A percentile compares a stretch with the other conserved stretches of the same genome.
Conservation (phyloP, 2,329 filamentous ascomycete species). For the Hirsutella minnesotensis region DNA sequence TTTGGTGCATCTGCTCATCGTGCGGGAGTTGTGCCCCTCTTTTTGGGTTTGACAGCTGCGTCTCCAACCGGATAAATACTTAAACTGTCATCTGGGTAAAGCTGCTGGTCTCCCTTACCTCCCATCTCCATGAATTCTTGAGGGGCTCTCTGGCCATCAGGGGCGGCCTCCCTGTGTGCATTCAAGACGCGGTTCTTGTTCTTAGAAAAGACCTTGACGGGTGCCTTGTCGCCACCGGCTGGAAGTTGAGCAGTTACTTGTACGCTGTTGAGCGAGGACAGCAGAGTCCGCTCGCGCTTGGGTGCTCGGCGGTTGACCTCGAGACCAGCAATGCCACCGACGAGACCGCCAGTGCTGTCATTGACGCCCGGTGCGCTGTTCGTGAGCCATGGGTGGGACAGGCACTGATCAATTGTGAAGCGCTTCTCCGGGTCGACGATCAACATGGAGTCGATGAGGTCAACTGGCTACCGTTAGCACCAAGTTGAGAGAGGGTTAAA, state of each 20-base stretch:
- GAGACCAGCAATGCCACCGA: constrained; percentile 70
- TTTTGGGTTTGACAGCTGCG: constrained; percentile 15
- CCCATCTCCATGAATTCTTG: constrained; percentile 76
- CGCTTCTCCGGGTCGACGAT: constrained; percentile 75
- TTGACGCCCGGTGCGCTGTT: constrained; percentile 47
- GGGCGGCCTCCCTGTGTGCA: constrained; percentile 46
- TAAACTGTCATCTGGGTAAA: constrained; percentile 54
- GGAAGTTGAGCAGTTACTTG: constrained; percentile 40
- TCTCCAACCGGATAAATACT: constrained; percentile 35
- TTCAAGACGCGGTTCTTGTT: constrained; percentile 37
- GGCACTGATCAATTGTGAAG: constrained; percentile 80
- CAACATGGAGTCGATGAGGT: constrained; percentile 91
- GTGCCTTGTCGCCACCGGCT: constrained; percentile 40
- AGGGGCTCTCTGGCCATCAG: constrained; percentile 54
- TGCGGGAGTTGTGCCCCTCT: constrained; percentile 14
- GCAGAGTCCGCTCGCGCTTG: constrained; percentile 70
- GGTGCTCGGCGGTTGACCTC: constrained; percentile 77
- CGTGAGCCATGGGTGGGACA: constrained; percentile 83
- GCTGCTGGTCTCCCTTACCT: constrained; percentile 68
- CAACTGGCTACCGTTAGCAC: constrained; percentile 30
- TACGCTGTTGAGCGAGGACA: constrained; percentile 72
- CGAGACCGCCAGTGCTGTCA: constrained; percentile 87
- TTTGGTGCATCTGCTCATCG: constrained; percentile 3
- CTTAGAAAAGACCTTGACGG: constrained; percentile 65
- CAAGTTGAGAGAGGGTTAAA: no score